Percentiles rank a stretch among this genome's conserved stretches.
phyloP scores from a whole-genome alignment of 352 stramenopile species.

The Globisporangium barbulae region DNA sequence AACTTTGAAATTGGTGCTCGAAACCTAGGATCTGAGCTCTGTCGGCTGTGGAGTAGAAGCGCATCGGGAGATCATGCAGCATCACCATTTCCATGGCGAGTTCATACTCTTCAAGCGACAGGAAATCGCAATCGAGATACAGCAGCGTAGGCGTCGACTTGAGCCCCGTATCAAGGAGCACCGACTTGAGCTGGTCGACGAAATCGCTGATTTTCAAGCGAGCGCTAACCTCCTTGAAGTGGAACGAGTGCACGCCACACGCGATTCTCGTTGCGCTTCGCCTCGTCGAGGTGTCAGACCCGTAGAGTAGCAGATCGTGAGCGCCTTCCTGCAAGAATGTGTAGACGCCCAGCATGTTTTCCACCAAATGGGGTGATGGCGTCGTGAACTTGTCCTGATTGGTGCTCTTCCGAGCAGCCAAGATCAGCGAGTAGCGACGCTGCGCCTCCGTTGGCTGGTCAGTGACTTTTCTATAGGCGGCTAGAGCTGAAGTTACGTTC shows the following conservation, averaged over 20 bases:
- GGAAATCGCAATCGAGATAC: conserved; percentile 54
- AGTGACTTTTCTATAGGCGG: neutral
- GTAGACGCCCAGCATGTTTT: conserved; percentile 55
- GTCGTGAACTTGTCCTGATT: conserved; percentile 30
- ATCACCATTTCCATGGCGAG: conserved; percentile 41
- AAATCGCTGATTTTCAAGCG: conserved; percentile 32
- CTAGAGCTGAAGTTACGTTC: neutral
- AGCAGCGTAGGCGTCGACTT: conserved; percentile 49
- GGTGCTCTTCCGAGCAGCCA: conserved; percentile 23
- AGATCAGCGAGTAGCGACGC: conserved; percentile 24
- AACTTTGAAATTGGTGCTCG: conserved; percentile 28
- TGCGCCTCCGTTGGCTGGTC: conserved; percentile 5
- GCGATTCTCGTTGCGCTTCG: conserved; percentile 46
- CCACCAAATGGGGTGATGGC: conserved; percentile 23
- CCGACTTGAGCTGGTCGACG: conserved; percentile 41
- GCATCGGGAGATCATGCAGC: conserved; percentile 36
- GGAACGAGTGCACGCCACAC: conserved; percentile 47
- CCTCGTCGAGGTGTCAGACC: conserved; percentile 35
- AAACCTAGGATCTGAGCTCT: conserved; percentile 43
- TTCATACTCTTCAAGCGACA: conserved; percentile 29
- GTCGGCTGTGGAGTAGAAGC: conserved; percentile 48
- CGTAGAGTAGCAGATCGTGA: conserved; percentile 39
- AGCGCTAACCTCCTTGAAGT: conserved; percentile 42
- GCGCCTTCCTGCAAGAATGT: conserved; percentile 42
- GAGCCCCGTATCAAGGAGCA: conserved; percentile 45